phyloP scores from a whole-genome alignment of 1,284 basidiomycete genomes.

The Melampsora larici-populina region DNA sequence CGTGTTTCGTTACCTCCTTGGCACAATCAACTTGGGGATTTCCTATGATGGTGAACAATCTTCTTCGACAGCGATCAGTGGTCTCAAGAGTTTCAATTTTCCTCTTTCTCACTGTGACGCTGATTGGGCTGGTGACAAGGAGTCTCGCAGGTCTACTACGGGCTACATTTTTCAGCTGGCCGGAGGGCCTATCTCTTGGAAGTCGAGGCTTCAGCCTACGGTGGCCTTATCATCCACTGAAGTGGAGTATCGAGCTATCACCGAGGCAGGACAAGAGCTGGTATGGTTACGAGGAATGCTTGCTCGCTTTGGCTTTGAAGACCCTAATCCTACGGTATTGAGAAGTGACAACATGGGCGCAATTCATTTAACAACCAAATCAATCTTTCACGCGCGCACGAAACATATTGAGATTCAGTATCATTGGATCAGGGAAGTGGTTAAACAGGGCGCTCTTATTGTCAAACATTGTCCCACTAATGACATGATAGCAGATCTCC shows the following conservation, averaged over 20 bases:
- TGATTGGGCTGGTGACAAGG: constrained; percentile 41
- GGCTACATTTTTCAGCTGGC: constrained; percentile 34
- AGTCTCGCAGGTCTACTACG: constrained; percentile 33
- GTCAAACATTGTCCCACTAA: too few species aligned
- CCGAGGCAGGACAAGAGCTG: constrained; percentile 8
- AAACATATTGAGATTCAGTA: too few species aligned
- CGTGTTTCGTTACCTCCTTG: too few species aligned
- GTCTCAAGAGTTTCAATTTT: too few species aligned
- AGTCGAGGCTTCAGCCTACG: constrained; percentile 25
- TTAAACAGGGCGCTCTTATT: too few species aligned
- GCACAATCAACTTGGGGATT: too few species aligned
- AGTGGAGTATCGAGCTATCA: constrained; percentile 37
- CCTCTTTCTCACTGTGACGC: constrained; percentile 19
- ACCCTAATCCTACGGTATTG: neutral
- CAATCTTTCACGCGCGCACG: neutral
- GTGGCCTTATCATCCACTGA: constrained; percentile 37
- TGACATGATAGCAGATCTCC: too few species aligned
- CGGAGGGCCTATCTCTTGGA: constrained; percentile 25
- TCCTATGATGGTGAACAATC: too few species aligned
- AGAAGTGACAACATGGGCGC: neutral
- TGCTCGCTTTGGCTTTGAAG: neutral
- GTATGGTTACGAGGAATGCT: neutral
- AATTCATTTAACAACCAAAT: neutral
- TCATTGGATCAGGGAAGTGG: too few species aligned
- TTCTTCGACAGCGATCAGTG: neutral